phyloP scores from a whole-genome alignment of 306 rosid genomes.

The Betula pendula region DNA sequence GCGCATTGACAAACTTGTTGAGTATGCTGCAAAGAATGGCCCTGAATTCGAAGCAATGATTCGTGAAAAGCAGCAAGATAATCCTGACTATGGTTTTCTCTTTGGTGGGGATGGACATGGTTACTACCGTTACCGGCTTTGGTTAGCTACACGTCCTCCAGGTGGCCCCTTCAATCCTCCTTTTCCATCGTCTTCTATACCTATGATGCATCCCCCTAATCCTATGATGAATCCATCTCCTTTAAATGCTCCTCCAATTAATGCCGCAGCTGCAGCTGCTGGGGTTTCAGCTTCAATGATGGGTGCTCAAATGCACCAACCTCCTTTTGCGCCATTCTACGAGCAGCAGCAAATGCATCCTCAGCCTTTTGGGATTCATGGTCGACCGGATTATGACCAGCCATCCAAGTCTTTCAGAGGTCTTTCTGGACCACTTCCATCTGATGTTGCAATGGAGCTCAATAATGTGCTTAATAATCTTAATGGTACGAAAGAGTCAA shows the following conservation, averaged over 20 bases:
- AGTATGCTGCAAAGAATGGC: constrained; percentile 86
- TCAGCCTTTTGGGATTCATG: constrained; percentile 68
- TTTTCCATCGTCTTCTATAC: constrained; percentile 58
- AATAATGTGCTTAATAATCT: constrained; percentile 60
- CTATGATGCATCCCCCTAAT: constrained; percentile 74
- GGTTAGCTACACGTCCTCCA: constrained; percentile 63
- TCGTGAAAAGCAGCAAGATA: constrained; percentile 88
- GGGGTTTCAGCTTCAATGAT: constrained; percentile 59
- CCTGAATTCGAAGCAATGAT: constrained; percentile 97
- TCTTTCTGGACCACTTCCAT: constrained; percentile 83
- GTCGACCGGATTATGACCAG: constrained; percentile 80
- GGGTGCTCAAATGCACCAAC: constrained; percentile 53
- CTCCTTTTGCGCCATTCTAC: constrained; percentile 65
- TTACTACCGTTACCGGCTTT: constrained; percentile 81
- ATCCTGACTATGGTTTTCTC: constrained; percentile 86
- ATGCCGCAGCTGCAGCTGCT: constrained; percentile 43
- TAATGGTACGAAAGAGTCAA: constrained; percentile 91
- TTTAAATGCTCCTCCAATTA: constrained; percentile 59
- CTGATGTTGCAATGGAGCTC: constrained; percentile 84
- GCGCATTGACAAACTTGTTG: constrained; percentile 86
- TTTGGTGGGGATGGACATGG: constrained; percentile 94
- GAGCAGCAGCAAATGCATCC: constrained; percentile 78
- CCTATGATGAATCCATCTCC: constrained; percentile 72
- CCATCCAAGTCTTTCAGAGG: constrained; percentile 75
- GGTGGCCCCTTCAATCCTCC: constrained; percentile 72